Base-by-base conservation (phyloP, 1,284 basidiomycete species). In the Ustilago crameri region DNA sequence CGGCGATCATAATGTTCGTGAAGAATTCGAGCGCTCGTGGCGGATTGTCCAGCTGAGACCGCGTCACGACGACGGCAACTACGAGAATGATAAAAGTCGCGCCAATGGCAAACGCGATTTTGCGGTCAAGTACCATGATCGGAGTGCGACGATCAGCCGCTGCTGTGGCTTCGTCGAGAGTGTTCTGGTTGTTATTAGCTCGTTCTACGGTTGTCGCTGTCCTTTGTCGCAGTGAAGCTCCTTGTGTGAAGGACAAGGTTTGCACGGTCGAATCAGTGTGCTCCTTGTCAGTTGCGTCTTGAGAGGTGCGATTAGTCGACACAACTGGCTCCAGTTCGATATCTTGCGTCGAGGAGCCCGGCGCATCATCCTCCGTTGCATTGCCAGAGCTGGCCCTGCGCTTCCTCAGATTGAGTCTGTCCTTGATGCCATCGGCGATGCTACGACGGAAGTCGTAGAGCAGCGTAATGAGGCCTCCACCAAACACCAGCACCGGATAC, bases 1-100 rank as follows among this genome's bases (percentile, higher is more conserved):
- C 86, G 1, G 85, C 86, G 22, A 86, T 76, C 49, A 85, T 68
- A 81, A 86, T 84, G 65, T 86, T 86, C n/a, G 79, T 83, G 74
- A 86, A 85, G 66, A 86, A 84, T 53, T 85, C 83, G 7, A 86
- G 74, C 2, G 59, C 56, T 9, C 78, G 67, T 0, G 79, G 77
- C 3, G 83, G 78, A 14, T 76, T 52, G 1, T 60, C 43, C 15
- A 85, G 77, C 18, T 78, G 74, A 1, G 82, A 83, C 17, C 85
- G 81, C 3, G 84, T 70, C 17, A 84, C 70, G 24, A 85, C 73
- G 27, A 86, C 75, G 4, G 71, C 66, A 5, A 84, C 65, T 35
- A 86, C 66, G 9, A 84, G 76, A 1, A 67, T 59, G 24, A 75
- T n/a, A 24, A 77, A 77, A 14, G 77, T 51, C 20, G 82, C 75